phyloP scores from a whole-genome alignment of 2,329 filamentous ascomycete genomes.

The Drechslera avenae region DNA sequence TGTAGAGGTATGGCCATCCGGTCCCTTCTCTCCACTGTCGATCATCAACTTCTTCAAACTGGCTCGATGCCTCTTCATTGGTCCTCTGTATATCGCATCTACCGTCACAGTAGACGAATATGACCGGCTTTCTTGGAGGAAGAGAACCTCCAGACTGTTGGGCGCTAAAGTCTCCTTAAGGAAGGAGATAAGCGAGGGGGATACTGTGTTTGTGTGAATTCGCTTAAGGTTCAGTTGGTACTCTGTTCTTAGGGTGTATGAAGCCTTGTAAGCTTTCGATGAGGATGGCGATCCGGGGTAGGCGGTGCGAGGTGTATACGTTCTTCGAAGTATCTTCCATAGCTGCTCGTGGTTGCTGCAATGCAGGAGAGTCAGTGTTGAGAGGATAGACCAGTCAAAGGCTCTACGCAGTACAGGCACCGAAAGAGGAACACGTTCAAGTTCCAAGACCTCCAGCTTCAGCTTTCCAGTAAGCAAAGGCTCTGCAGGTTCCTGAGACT shows the following conservation, averaged over 20 bases:
- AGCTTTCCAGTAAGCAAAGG: conserved; percentile 63
- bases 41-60: conserved; percentile 76
- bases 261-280: conserved; percentile 45
- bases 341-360: conserved; percentile 75
- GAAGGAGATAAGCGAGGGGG: conserved; percentile 71
- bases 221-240: conserved; percentile 68
- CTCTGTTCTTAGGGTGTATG: conserved; percentile 47
- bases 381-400: conserved; percentile 76
- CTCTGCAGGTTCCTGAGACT: conserved; percentile 20
- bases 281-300: conserved; percentile 45
- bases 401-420: conserved; percentile 71
- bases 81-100: conserved; percentile 71
- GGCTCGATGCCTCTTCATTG: conserved; percentile 70
- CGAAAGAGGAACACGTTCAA: conserved; percentile 76
- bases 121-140: conserved; percentile 69
- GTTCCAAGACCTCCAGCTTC: conserved; percentile 71
- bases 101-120: conserved; percentile 66
- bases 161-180: conserved; percentile 78
- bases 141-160: conserved; percentile 78
- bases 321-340: conserved; percentile 72
- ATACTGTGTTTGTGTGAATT: conserved; percentile 76
- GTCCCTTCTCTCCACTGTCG: conserved; percentile 67
- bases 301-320: conserved; percentile 47
- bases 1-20: conserved; percentile 47
- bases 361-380: conserved; percentile 73